Evolutionary conservation across 2,329 filamentous ascomycete genomes (phyloP), one percentile per base, ranked within the genome.

Genomic region (Podosphaera aphanis): DNA sequence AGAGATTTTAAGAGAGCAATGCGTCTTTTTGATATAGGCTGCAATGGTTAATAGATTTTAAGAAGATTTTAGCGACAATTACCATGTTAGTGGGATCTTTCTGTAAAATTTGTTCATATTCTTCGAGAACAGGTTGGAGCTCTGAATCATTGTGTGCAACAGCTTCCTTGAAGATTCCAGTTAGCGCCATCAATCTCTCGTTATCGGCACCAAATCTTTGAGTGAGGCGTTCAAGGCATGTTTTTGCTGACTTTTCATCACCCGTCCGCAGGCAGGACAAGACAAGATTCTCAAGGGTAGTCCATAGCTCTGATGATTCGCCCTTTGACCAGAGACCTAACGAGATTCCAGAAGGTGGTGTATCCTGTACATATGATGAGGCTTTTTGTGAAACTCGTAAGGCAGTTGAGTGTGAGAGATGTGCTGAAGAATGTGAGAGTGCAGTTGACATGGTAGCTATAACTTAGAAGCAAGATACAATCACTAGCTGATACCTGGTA

Each of bases 21-120:
- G 40, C 82, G 74, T 50, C 90, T 73, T 65, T 98, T 98, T 38
- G 79, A 69, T 49, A 98, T 77, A 48, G 83, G 80, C 82, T 88
- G 49, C 46, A 38, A 21, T 46, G 15, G 36, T 65, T 50, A 66
- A 63, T 53, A 48, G 6, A 16, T 13, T 11, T 25, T 16, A 51
- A 44, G 27, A 36, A 44, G 18, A 29, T 35, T 36, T 27, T 38
- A 41, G n/a, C n/a, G 20, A 25, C 39, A 66, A 77, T 63, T 59
- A 86, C 82, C 62, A 92, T 74, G 59, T 93, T 92, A 42, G 81
- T 76, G 20, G 77, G 74, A 55, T 85, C 79, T 31, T 79, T 72
- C 46, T 69, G 66, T 45, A 98, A 62, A 38, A 86, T 75, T 29
- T 72, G 68, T 40, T 93, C 76, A 57, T 95, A 95, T 54, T 79